phyloP scores from a whole-genome alignment of 208 protist species.

The Crithidia expoeki region DNA sequence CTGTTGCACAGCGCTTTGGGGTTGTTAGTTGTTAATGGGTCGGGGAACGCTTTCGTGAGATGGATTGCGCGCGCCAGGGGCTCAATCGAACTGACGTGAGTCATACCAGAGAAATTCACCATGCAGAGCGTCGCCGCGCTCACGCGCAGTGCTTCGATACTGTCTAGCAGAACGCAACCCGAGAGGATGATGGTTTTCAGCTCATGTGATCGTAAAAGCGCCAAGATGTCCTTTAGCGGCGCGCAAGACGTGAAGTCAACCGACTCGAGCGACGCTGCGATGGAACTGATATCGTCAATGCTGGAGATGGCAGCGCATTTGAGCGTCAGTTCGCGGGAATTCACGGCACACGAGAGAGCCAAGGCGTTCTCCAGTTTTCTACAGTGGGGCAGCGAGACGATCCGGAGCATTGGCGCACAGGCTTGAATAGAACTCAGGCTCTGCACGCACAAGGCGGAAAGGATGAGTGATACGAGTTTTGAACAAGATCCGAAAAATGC shows the following conservation, averaged over 20 bases:
- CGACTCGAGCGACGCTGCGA: slow-evolving; percentile 6
- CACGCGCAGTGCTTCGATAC: slow-evolving; percentile 8
- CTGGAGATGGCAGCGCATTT: not conserved
- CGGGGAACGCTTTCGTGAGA: not conserved
- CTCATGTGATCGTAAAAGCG: not conserved
- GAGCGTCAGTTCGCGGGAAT: not conserved
- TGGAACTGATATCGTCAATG: slow-evolving; percentile 4
- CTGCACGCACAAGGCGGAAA: not conserved
- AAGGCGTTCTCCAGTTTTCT: not conserved
- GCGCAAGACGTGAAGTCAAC: slow-evolving; percentile 1
- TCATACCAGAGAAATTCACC: not conserved
- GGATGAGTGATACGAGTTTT: not conserved
- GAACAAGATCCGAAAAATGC: not conserved
- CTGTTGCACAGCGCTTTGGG: slow-evolving; percentile 8
- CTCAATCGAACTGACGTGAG: not conserved
- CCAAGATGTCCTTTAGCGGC: not conserved
- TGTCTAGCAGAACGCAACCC: not conserved
- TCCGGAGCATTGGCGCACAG: slow-evolving; percentile 6
- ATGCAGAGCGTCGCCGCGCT: slow-evolving; percentile 11
- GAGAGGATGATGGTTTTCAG: not conserved
- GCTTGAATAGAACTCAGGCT: not conserved
- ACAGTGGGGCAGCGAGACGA: not conserved
- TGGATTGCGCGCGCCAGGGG: not conserved
- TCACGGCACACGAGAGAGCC: slow-evolving; percentile 2
- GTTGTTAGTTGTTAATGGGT: not conserved